These are phyloP conservation scores for Marasmius sp. DNA, from an alignment of 1,284 basidiomycete genomes.

Conservation along the genomic window DNA sequence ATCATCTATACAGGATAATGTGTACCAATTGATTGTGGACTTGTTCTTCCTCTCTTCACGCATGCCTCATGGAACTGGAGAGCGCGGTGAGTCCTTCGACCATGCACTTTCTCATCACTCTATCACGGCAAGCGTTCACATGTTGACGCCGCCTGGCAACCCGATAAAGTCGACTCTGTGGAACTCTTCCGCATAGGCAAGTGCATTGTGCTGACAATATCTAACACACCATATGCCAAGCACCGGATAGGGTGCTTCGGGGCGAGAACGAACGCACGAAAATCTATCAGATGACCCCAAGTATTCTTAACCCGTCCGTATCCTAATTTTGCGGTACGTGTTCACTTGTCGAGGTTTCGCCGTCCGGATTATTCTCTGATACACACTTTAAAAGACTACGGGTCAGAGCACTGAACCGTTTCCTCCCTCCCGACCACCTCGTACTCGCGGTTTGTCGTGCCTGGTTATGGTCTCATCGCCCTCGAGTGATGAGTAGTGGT, in stretches of 20 bases:
- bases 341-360: conserved; percentile 15
- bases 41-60: conserved; percentile 1
- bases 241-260: background rate
- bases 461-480: background rate
- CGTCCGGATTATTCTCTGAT: conserved; percentile 13
- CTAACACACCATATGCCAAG: background rate
- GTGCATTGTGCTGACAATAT: background rate
- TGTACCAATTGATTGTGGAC: conserved; percentile 21
- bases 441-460: background rate
- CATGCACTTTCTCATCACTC: background rate
- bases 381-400: conserved; percentile 8
- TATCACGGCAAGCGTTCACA: background rate
- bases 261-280: background rate
- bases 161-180: background rate
- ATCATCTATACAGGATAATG: conserved; percentile 34
- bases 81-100: background rate
- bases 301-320: conserved; percentile 4
- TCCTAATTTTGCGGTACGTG: background rate
- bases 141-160: background rate
- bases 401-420: background rate
- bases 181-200: background rate
- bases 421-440: background rate
- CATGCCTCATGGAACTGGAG: background rate
- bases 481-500: background rate
- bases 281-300: conserved; percentile 7